Conservation (phyloP, 257 asterid genomes). For the Penstemon eatonii region DNA sequence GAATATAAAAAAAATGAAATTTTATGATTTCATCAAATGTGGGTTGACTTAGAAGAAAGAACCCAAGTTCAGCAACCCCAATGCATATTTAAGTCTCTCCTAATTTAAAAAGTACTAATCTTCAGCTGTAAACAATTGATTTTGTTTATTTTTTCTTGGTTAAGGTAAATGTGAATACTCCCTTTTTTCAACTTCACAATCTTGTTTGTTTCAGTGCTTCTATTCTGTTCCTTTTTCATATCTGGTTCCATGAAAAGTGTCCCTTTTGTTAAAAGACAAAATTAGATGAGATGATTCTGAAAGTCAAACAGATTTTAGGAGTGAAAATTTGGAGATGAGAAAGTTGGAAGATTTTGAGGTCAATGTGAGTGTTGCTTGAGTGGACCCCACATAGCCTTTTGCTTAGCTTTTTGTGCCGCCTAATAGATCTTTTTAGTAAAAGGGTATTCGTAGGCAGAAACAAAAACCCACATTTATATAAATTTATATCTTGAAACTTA, state of each 20-base stretch:
- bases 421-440: constrained; percentile 6
- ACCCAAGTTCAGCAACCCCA: constrained; percentile 48
- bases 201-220: constrained; percentile 44
- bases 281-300: constrained; percentile 2
- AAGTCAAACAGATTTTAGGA: constrained; percentile 43
- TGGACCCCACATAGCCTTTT: constrained; percentile 39
- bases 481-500: no score
- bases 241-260: constrained; percentile 32
- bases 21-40: constrained; percentile 43
- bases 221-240: constrained; percentile 37
- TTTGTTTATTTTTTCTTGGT: constrained; percentile 14
- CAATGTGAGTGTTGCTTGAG: constrained; percentile 38
- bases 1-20: constrained; percentile 27
- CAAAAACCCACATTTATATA: constrained; percentile 44
- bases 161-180: constrained; percentile 3
- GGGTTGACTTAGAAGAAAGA: constrained; percentile 55
- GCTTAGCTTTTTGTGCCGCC: constrained; percentile 39
- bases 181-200: constrained; percentile 39
- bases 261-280: constrained; percentile 39
- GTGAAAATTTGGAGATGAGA: constrained; percentile 26
- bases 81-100: constrained; percentile 55
- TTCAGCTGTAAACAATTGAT: constrained; percentile 31
- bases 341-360: constrained; percentile 33
- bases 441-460: constrained; percentile 25
- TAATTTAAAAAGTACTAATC: constrained; percentile 27